A percentile compares a stretch with the other conserved stretches of the same genome.
phyloP scores from a whole-genome alignment of 75 land plant species.

The Cupressus sempervirens region DNA sequence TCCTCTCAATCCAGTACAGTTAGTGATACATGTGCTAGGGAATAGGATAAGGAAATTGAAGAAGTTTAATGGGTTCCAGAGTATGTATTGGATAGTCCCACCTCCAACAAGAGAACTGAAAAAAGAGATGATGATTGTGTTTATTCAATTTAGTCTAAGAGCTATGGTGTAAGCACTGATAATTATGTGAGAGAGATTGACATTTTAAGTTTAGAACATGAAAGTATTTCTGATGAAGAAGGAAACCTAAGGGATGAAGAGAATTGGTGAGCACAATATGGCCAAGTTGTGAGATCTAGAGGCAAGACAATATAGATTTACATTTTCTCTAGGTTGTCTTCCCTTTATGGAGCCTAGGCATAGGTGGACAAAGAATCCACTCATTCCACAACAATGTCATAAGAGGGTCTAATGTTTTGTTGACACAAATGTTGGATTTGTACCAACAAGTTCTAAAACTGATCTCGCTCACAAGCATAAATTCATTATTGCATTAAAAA shows the following conservation, averaged over 20 bases:
- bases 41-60: slow-evolving; percentile 17
- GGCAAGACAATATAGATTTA: slow-evolving; percentile 29
- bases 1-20: not conserved
- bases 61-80: slow-evolving; percentile 35
- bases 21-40: not conserved
- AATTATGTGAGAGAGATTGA: not conserved
- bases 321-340: too few relatives aligned
- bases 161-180: not conserved
- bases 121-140: slow-evolving; percentile 20
- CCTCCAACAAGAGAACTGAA: not conserved
- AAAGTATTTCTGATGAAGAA: not conserved
- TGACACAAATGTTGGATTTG: too few relatives aligned
- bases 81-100: not conserved
- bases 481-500: too few relatives aligned
- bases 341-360: too few relatives aligned
- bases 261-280: slow-evolving; percentile 82
- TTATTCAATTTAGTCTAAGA: not conserved
- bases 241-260: slow-evolving; percentile 41
- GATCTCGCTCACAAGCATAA: too few relatives aligned
- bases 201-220: not conserved
- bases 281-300: slow-evolving; percentile 48
- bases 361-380: too few relatives aligned
- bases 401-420: too few relatives aligned
- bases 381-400: too few relatives aligned
- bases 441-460: too few relatives aligned